Percentiles rank a stretch among this genome's conserved stretches.
These are phyloP conservation scores for Gossypium schwendimanii DNA, from an alignment of 441 rosid genomes.

Conservation along the genomic window DNA sequence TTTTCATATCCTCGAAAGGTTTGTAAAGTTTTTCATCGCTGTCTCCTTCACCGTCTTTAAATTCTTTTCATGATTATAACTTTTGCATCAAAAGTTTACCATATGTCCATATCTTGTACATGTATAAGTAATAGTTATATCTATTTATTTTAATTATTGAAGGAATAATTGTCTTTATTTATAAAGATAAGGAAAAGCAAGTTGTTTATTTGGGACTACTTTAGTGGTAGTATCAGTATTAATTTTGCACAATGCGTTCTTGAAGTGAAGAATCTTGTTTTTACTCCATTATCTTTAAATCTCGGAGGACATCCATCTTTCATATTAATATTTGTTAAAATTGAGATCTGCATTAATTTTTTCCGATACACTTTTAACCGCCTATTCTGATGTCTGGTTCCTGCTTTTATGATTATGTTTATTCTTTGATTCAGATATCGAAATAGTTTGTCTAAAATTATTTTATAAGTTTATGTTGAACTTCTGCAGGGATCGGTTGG, in stretches of 20 bases:
- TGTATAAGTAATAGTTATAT: neutral
- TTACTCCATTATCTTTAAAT: neutral
- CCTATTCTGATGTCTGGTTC: neutral
- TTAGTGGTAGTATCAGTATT: neutral
- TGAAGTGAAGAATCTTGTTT: slow-evolving; percentile 4
- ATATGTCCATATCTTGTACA: neutral
- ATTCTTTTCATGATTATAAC: neutral
- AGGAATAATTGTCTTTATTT: neutral
- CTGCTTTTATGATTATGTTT: neutral
- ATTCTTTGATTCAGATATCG: neutral
- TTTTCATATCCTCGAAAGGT: slow-evolving; percentile 97
- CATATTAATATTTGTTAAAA: neutral
- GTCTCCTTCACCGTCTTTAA: slow-evolving; percentile 4
- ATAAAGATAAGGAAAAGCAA: neutral
- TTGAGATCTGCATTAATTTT: neutral
- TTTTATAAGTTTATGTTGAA: slow-evolving; percentile 8
- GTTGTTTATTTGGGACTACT: neutral
- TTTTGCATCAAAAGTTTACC: neutral
- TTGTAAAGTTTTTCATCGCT: slow-evolving; percentile 18
- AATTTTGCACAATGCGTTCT: neutral
- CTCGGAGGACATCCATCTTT: neutral
- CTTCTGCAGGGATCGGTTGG: slow-evolving; percentile 87
- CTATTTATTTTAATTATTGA: neutral
- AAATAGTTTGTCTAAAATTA: neutral
- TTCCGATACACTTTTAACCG: neutral